Conservation (phyloP, 805 yeast genomes). For the Candida suzukii region DNA sequence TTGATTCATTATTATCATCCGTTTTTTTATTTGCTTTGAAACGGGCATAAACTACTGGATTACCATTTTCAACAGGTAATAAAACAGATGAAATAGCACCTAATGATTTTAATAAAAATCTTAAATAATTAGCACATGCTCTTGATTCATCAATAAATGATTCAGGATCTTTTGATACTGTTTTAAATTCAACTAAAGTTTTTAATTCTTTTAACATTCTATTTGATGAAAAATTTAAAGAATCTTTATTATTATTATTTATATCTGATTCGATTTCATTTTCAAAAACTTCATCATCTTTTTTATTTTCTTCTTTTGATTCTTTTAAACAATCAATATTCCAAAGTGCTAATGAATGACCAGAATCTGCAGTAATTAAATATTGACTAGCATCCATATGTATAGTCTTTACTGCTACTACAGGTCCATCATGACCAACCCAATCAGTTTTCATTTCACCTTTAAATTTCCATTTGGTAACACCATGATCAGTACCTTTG, state of each 20-base stretch:
- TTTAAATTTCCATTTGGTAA: slow-evolving; percentile 44
- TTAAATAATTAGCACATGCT: slow-evolving; percentile 74
- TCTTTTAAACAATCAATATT: slow-evolving; percentile 30
- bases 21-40: slow-evolving; percentile 42
- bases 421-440: slow-evolving; percentile 45
- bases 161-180: slow-evolving; percentile 73
- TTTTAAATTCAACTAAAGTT: slow-evolving; percentile 58
- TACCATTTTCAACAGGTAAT: slow-evolving; percentile 68
- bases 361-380: slow-evolving; percentile 63
- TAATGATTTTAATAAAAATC: slow-evolving; percentile 50
- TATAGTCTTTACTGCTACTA: slow-evolving; percentile 50
- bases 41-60: slow-evolving; percentile 77
- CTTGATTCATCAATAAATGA: slow-evolving; percentile 70
- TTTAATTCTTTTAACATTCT: slow-evolving; percentile 56
- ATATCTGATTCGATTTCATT: too few species aligned
- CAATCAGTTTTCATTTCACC: slow-evolving; percentile 38
- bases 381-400: slow-evolving; percentile 31
- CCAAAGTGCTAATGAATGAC: slow-evolving; percentile 70
- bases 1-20: slow-evolving; percentile 1
- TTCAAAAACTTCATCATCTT: too few species aligned
- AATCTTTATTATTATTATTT: too few species aligned
- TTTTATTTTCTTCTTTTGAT: background rate
- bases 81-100: slow-evolving; percentile 67
- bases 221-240: slow-evolving; percentile 26
- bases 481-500: slow-evolving; percentile 49